A percentile compares a stretch with the other conserved stretches of the same genome.
These are phyloP conservation scores for Porcisia hertigi DNA, from an alignment of 208 protist species.

Conservation along the genomic window DNA sequence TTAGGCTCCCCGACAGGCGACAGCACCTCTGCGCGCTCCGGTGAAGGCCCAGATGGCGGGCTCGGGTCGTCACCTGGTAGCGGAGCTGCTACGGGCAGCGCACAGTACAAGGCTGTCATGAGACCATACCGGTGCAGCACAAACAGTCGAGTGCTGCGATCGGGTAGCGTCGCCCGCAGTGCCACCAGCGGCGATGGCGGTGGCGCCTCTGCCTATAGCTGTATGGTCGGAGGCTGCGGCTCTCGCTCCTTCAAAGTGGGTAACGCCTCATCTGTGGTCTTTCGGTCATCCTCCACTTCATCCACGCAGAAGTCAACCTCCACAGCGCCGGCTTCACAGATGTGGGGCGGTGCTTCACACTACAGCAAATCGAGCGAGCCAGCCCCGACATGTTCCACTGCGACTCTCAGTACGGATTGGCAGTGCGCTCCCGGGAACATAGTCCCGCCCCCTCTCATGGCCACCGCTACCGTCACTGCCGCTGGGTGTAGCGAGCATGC, in stretches of 20 bases:
- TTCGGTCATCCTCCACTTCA: neutral
- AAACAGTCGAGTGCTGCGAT: neutral
- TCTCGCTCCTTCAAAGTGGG: neutral
- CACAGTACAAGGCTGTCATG: conserved; percentile 20
- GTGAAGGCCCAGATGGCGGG: neutral
- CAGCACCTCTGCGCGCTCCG: neutral
- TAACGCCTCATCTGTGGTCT: neutral
- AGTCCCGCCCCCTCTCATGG: neutral
- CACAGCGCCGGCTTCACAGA: neutral
- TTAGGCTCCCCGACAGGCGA: conserved; percentile 8
- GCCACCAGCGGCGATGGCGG: neutral
- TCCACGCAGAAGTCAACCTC: neutral
- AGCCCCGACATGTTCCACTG: neutral
- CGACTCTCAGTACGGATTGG: neutral
- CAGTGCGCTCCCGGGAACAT: neutral
- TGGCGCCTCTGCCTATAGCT: neutral
- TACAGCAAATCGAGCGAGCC: neutral
- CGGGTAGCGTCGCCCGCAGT: neutral
- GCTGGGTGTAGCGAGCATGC: conserved; percentile 13
- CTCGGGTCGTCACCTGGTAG: neutral
- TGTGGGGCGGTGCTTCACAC: neutral
- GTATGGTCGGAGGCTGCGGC: neutral
- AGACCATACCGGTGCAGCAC: conserved; percentile 39
- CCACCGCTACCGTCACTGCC: neutral
- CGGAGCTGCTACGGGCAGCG: conserved; percentile 9